These are phyloP conservation scores for Persicaria maculosa DNA, from an alignment of 148 eudicot species.

Conservation along the genomic window DNA sequence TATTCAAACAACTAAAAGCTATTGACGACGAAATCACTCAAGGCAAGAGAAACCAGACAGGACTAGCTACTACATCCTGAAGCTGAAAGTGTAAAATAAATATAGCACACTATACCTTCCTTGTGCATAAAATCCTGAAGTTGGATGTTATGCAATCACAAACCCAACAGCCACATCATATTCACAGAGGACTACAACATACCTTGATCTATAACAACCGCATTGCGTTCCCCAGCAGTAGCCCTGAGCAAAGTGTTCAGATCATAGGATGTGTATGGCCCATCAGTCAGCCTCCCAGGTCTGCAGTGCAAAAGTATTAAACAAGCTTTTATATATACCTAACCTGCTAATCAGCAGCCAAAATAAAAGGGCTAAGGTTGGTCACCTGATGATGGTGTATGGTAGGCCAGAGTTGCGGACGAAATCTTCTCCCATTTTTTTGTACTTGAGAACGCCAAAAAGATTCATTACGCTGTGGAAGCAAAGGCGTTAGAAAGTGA, in stretches of 20 bases:
- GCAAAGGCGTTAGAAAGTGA: not conserved
- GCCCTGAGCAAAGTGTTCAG: conserved; percentile 87
- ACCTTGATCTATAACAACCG: conserved; percentile 90
- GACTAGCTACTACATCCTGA: no score
- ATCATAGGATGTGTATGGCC: conserved; percentile 98
- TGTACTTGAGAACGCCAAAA: conserved; percentile 93
- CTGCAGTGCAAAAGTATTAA: conserved; percentile 23
- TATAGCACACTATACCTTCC: no score
- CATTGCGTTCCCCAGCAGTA: conserved; percentile 95
- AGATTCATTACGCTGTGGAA: conserved; percentile 84
- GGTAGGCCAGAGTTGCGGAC: conserved; percentile 83
- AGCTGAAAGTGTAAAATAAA: no score
- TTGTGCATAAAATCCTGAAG: no score
- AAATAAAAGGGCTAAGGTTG: not conserved
- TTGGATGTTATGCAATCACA: no score
- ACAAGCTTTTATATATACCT: not conserved
- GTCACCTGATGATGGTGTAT: conserved; percentile 83
- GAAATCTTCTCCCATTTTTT: conserved; percentile 97
- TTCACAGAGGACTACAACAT: not conserved
- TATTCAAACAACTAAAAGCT: no score
- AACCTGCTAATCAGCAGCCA: not conserved
- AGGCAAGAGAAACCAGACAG: no score
- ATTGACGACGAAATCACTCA: no score
- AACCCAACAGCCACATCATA: no score
- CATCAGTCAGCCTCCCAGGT: conserved; percentile 92